Evolutionary conservation across 306 rosid species (phyloP).

Genomic region (Boehmeria nivea): DNA sequence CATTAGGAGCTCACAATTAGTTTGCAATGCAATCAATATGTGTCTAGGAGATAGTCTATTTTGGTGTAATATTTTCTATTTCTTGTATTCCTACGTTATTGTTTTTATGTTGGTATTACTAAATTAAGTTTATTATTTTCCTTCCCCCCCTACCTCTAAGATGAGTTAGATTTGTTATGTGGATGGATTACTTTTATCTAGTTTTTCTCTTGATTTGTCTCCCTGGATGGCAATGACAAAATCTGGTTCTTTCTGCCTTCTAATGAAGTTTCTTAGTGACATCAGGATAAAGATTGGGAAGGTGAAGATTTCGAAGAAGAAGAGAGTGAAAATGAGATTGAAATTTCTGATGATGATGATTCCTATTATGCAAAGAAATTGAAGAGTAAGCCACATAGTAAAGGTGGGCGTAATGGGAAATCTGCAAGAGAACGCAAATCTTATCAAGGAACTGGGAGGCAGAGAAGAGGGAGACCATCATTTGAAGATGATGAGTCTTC

Average conservation of each 20-base stretch:
- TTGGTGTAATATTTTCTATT: too few relatives aligned
- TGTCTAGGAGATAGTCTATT: too few relatives aligned
- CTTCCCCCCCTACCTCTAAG: too few relatives aligned
- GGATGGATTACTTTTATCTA: too few relatives aligned
- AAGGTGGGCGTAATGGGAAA: constrained; percentile 47
- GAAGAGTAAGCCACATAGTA: constrained; percentile 52
- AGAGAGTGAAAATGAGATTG: constrained; percentile 61
- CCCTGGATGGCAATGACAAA: constrained; percentile 9
- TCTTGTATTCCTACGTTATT: too few relatives aligned
- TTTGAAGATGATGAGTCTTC: constrained; percentile 75
- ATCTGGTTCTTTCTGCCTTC: constrained; percentile 18
- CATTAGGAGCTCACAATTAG: too few relatives aligned
- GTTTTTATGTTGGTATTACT: too few relatives aligned
- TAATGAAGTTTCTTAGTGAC: constrained; percentile 28
- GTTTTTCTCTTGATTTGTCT: background rate
- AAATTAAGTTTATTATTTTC: too few relatives aligned
- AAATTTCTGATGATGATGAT: constrained; percentile 71
- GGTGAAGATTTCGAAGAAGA: constrained; percentile 80
- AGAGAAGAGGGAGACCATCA: constrained; percentile 62
- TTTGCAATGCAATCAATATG: too few relatives aligned
- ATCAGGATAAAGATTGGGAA: constrained; percentile 81
- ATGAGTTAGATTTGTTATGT: too few relatives aligned
- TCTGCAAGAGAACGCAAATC: constrained; percentile 51
- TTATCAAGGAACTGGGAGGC: constrained; percentile 48
- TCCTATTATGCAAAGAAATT: constrained; percentile 59